Percentiles rank a stretch among this genome's conserved stretches.
Conservation (phyloP, 2,329 filamentous ascomycete species). For the Ceratocystis papillata region DNA sequence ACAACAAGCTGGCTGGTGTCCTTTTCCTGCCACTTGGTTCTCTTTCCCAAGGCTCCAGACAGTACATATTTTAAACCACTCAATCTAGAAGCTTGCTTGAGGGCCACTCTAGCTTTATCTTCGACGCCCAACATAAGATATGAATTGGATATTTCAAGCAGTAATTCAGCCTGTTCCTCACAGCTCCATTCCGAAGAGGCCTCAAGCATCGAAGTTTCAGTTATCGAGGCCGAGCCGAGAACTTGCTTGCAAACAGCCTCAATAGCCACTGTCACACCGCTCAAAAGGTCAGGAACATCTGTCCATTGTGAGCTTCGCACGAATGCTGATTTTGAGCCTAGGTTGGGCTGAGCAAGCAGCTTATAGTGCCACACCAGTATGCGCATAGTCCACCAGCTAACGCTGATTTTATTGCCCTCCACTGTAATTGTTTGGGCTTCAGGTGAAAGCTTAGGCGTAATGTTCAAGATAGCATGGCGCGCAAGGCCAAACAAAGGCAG, state of each 20-base stretch:
- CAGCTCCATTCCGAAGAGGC: conserved; percentile 34
- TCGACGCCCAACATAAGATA: conserved; percentile 78
- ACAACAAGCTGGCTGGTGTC: conserved; percentile 83
- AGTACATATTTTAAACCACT: conserved; percentile 71
- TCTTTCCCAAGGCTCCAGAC: conserved; percentile 76
- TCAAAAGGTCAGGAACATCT: conserved; percentile 47
- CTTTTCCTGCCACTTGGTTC: conserved; percentile 68
- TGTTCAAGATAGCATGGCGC: conserved; percentile 26
- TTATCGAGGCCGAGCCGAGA: conserved; percentile 25
- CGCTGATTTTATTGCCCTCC: conserved; percentile 29
- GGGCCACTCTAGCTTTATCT: conserved; percentile 57
- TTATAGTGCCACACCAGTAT: conserved; percentile 60
- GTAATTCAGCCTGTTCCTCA: conserved; percentile 54
- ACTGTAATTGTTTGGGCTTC: conserved; percentile 26
- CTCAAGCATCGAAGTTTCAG: conserved; percentile 21
- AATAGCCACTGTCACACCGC: conserved; percentile 37
- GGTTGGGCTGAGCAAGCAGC: conserved; percentile 46
- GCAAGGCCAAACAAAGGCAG: conserved; percentile 77
- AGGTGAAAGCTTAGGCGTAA: conserved; percentile 35
- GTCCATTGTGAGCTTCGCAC: conserved; percentile 48
- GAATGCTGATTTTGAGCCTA: conserved; percentile 45
- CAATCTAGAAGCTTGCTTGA: conserved; percentile 54
- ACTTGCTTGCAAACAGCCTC: conserved; percentile 35
- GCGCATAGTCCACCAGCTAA: conserved; percentile 56
- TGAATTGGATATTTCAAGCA: conserved; percentile 72